phyloP scores from a whole-genome alignment of 495 filamentous ascomycete species.

The Endocarpon pusillum region DNA sequence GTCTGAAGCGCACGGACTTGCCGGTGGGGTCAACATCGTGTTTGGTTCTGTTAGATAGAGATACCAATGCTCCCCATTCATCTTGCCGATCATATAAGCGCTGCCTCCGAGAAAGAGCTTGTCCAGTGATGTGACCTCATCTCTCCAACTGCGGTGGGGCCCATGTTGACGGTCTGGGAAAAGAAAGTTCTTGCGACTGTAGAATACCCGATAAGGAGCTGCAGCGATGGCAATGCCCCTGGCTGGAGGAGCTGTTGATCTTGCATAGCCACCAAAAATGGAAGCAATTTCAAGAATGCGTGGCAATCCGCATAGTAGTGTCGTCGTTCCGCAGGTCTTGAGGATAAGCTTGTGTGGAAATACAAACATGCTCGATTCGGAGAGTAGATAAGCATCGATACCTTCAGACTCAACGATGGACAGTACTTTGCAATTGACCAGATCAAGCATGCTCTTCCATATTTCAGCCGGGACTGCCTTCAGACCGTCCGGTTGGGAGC shows the following conservation, averaged over 20 bases:
- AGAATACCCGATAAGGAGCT: constrained; percentile 90
- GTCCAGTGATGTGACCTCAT: constrained; percentile 86
- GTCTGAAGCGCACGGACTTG: constrained; percentile 44
- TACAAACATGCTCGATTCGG: constrained; percentile 99
- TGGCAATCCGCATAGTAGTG: constrained; percentile 71
- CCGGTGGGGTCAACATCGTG: constrained; percentile 65
- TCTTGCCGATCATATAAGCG: constrained; percentile 98
- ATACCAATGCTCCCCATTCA: constrained; percentile 99
- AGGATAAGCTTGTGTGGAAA: constrained; percentile 97
- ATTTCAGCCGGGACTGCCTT: constrained; percentile 69
- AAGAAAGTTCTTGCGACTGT: constrained; percentile 95
- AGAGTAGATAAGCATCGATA: constrained; percentile 92
- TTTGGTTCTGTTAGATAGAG: constrained; percentile 85
- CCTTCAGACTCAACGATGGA: constrained; percentile 89
- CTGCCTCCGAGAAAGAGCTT: constrained; percentile 79
- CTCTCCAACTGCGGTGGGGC: constrained; percentile 92
- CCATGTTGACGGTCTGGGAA: constrained; percentile 90
- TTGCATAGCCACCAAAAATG: constrained; percentile 69
- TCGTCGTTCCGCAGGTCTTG: constrained; percentile 98
- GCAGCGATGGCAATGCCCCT: constrained; percentile 51
- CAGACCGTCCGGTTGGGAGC: constrained; percentile 55
- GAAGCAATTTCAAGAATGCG: constrained; percentile 85
- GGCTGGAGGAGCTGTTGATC: constrained; percentile 30
- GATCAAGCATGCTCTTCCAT: constrained; percentile 94
- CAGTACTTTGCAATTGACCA: constrained; percentile 96